Base-by-base conservation (phyloP, 306 rosid species). In the Echinosophora koreensis region DNA sequence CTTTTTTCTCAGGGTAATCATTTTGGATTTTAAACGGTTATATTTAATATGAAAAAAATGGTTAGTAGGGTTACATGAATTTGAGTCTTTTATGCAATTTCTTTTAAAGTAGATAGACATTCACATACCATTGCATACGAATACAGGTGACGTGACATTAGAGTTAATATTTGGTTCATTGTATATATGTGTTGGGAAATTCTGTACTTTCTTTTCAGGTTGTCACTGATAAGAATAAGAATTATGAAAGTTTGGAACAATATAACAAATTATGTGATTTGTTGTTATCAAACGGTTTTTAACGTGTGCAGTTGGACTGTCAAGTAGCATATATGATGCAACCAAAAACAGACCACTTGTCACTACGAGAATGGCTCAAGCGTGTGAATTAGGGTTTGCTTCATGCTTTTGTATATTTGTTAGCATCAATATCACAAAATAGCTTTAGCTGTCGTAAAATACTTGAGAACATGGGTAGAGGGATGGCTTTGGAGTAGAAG, bases 401-500 rank as follows among this genome's bases (percentile, higher is more conserved):
- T 32, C 58, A 58, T 65, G 18, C 51, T 51, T 28, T 28, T 15
- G 7, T 11, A 65, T 18, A 52, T 47, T 22, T 39, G 42, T 18
- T 12, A 41, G 9, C 16, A 38, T 18, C 7, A 38, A 66, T 37
- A 14, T 47, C 18, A 44, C 3, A 39, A 30, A 12, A 56, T 6
- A 32, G 51, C 5, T 71, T 52, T 62, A 9, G 75, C 15, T 77
- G 32, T 51, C 77, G 57, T 83, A 32, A 41, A 56, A 65, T 56
- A 73, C 41, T 78, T 47, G 32, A 69, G 42, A 73, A 59, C 58
- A 60, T 59, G 83, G 74, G 56, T 28, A 63, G 46, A n/a, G 56
- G 44, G 65, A 51, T 71, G 71, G 56, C 32, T 80, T 77, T 79
- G 86, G 78, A 70, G 84, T 86, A 66, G 17, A 77, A 72, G 77